Evolutionary conservation across 768 basidiomycete genomes (phyloP).

Genomic region (Naganishia kalamii): DNA sequence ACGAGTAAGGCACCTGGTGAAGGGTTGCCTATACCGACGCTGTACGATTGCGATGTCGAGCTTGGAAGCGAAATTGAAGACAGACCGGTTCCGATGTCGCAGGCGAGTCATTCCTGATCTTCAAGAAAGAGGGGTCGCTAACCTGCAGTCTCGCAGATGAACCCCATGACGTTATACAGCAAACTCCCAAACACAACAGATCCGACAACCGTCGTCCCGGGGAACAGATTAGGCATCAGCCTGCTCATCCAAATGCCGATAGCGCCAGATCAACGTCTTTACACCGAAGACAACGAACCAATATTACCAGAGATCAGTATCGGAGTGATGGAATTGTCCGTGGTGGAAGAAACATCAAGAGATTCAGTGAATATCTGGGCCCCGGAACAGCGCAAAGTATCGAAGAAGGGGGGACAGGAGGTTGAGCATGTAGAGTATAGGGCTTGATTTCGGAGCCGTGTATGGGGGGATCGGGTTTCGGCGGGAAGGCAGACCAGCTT

Average conservation of each 20-base stretch:
- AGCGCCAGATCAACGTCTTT: neutral
- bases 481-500: too few species aligned
- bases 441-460: neutral
- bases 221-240: neutral
- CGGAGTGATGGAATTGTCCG: neutral
- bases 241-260: slow-evolving; percentile 3
- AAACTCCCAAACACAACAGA: neutral
- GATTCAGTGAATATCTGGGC: neutral
- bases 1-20: neutral
- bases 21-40: neutral
- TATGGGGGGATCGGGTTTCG: neutral
- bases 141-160: neutral
- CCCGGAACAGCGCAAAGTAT: neutral
- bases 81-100: neutral
- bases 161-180: slow-evolving; percentile 5
- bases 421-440: slow-evolving; percentile 9
- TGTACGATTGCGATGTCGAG: slow-evolving; percentile 13
- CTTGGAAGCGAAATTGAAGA: neutral
- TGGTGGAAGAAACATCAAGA: neutral
- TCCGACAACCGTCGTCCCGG: neutral
- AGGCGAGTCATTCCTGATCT: neutral
- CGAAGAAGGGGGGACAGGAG: neutral
- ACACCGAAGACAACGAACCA: neutral
- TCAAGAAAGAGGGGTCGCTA: too few species aligned
- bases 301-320: slow-evolving; percentile 7